Percentiles rank a stretch among this genome's conserved stretches.
Evolutionary conservation across 495 filamentous ascomycete genomes (phyloP).

Genomic region (Penicillium bovifimosum): DNA sequence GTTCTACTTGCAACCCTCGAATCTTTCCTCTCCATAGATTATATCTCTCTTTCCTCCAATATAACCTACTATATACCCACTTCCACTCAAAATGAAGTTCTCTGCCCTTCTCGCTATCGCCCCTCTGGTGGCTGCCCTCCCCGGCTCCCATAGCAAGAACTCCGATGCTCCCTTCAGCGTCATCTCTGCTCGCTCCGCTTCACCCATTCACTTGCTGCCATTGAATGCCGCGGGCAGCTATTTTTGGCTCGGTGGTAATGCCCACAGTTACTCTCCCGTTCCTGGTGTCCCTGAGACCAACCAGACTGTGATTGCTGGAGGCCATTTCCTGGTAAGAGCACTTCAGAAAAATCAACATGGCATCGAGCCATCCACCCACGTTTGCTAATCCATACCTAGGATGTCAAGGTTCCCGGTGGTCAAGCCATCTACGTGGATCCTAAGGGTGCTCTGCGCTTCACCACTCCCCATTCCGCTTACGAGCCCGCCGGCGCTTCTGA

Average conservation of each 20-base stretch:
- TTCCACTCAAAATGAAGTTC: conserved; percentile 23
- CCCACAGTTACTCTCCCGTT: conserved; percentile 27
- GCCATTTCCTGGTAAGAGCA: conserved; percentile 15
- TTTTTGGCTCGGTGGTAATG: conserved; percentile 33
- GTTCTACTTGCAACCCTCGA: background rate
- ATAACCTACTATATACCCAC: background rate
- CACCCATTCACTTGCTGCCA: conserved; percentile 28
- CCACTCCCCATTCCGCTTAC: conserved; percentile 49
- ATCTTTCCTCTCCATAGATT: background rate
- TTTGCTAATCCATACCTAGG: conserved; percentile 14
- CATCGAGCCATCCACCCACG: too few relatives aligned
- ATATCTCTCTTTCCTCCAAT: background rate
- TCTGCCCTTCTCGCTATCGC: conserved; percentile 21
- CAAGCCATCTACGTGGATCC: conserved; percentile 54
- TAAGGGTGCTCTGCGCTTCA: conserved; percentile 50
- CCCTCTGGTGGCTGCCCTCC: conserved; percentile 22
- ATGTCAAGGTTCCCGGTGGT: conserved; percentile 56
- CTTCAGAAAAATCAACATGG: background rate
- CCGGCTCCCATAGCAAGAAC: conserved; percentile 12
- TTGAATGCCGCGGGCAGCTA: conserved; percentile 27
- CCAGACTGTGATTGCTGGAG: conserved; percentile 29
- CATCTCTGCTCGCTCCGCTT: conserved; percentile 31
- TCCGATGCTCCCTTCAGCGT: conserved; percentile 20
- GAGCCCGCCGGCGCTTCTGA: conserved; percentile 45
- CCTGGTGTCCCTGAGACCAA: conserved; percentile 20